Evolutionary conservation across 306 rosid species (phyloP).

Genomic region (Quercus cerris): DNA sequence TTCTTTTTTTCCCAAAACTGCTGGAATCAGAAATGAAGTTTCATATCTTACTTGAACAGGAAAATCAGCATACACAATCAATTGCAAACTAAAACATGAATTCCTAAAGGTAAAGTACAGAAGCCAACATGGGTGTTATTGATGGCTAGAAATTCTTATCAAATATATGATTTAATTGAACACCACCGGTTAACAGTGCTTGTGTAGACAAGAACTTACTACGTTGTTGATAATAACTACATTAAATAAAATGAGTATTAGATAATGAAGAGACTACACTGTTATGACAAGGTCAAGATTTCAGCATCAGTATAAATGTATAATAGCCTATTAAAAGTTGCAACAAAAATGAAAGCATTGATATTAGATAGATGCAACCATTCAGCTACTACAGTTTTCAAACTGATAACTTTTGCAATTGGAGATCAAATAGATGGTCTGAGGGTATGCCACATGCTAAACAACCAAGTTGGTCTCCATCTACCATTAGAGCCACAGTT

Average conservation of each 20-base stretch:
- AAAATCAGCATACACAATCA: not conserved
- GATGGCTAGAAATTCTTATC: not conserved
- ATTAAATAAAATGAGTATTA: not conserved
- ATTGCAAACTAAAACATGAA: not conserved
- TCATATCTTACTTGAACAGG: not conserved
- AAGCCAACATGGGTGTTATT: not conserved
- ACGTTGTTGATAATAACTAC: not conserved
- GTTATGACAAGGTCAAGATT: not conserved
- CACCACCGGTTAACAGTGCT: not conserved
- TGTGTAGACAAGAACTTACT: not conserved
- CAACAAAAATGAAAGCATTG: not conserved
- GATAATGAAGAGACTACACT: not conserved
- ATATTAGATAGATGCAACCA: not conserved
- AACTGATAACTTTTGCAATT: not conserved
- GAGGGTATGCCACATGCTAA: not conserved
- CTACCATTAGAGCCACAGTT: not conserved
- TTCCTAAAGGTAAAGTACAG: not conserved
- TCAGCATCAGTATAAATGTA: not conserved
- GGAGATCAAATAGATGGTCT: not conserved
- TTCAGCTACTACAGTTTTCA: not conserved
- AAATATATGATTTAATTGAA: not conserved
- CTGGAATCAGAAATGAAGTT: not conserved
- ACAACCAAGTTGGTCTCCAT: not conserved
- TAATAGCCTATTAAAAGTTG: not conserved
- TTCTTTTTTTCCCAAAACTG: not conserved